Evolutionary conservation across 2,329 filamentous ascomycete genomes (phyloP), one percentile per base, ranked within the genome.

Genomic region (Coniella lustricola): DNA sequence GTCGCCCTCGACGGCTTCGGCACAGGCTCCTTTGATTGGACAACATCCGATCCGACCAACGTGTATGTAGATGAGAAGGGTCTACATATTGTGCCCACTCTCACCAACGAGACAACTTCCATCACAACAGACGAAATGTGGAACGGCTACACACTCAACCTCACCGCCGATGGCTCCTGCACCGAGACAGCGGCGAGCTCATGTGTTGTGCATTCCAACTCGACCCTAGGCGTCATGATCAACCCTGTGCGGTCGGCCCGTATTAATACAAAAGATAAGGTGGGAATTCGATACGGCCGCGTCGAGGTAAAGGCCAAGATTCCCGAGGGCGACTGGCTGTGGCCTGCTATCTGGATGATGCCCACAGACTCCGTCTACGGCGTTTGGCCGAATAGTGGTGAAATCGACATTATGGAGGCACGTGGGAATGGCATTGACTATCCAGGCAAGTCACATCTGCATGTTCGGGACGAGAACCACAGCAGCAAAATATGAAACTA

Each of bases 71-170:
- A 76, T 55, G 60, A 55, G 0, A 61, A 70, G 21, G 74, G 73
- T n/a, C 65, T 78, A 35, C 74, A 76, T 59, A 77, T 79, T 44
- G 69, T 75, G n/a, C 75, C 74, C 7, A 77, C 75, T 0, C 60
- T 77, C 16, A 76, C 73, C 13, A 66, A 64, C 22, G 60, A 67
- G 44, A 64, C 61, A 1, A 70, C 67, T 0, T 45, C 54, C 42
- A 69, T 73, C 46, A 69, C 65, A 3, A 56, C 57, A 13, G 63
- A 64, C 34, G 59, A 71, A 29, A 59, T 73, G 10, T 60, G 59
- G 38, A 59, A 68, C 48, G 64, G 66, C 41, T 67, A 69, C 53
- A 69, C 65, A 1, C 61, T 76, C 40, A 73, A 75, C 54, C 62
- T 77, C 32, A 69, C 64, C 34, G 62, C 57, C 2, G 64, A 66